Percentiles rank a stretch among this genome's conserved stretches.
phyloP scores from a whole-genome alignment of 345 rosid genomes.

The Camelina laxa region DNA sequence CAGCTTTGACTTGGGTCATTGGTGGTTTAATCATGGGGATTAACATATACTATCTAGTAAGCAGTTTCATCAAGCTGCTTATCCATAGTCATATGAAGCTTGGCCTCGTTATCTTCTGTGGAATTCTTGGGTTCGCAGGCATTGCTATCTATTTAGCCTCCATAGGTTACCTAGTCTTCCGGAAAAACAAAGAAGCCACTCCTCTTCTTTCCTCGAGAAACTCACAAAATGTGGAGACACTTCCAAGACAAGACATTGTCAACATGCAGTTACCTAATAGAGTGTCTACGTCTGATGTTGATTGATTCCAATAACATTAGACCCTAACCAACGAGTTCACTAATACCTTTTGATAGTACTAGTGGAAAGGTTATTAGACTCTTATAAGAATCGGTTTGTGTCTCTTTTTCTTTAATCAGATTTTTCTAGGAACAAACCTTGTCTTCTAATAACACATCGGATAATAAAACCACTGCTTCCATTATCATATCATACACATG shows the following conservation, averaged over 20 bases:
- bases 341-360: conserved; percentile 2
- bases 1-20: conserved; percentile 73
- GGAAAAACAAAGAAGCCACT: conserved; percentile 53
- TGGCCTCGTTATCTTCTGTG: conserved; percentile 55
- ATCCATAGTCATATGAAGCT: conserved; percentile 54
- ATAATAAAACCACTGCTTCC: conserved; percentile 1
- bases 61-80: conserved; percentile 66
- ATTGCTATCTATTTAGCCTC: conserved; percentile 69
- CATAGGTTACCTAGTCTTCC: conserved; percentile 72
- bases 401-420: neutral
- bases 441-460: neutral
- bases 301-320: conserved; percentile 30
- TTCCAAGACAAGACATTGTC: conserved; percentile 80
- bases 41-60: conserved; percentile 69
- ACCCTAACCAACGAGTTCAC: neutral
- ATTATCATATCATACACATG: too few relatives aligned
- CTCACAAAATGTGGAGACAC: conserved; percentile 43
- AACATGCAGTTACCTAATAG: conserved; percentile 78
- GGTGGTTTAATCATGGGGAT: conserved; percentile 81
- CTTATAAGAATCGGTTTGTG: conserved; percentile 7
- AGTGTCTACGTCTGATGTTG: conserved; percentile 41
- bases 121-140: conserved; percentile 66
- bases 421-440: conserved; percentile 12
- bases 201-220: conserved; percentile 63
- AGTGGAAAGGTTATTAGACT: neutral